A percentile compares a stretch with the other conserved stretches of the same genome.
phyloP scores from a whole-genome alignment of 1,284 basidiomycete genomes.

The Microbotryum scabiosae region DNA sequence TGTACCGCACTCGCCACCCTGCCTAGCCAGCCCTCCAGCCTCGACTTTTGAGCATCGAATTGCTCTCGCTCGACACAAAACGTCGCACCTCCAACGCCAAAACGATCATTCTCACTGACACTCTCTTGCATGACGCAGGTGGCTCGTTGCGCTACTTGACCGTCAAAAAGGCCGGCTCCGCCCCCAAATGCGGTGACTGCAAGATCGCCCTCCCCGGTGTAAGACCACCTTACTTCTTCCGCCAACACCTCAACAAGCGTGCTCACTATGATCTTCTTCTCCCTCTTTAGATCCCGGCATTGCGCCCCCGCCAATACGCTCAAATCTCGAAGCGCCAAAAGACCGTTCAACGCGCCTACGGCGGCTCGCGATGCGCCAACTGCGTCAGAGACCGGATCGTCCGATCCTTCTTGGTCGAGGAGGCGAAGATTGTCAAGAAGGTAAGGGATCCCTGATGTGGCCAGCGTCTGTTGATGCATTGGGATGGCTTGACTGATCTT shows the following conservation, averaged over 20 bases:
- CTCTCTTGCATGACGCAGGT: slow-evolving; percentile 42
- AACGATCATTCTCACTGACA: slow-evolving; percentile 17
- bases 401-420: slow-evolving; percentile 97
- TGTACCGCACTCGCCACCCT: too few relatives aligned
- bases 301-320: slow-evolving; percentile 81
- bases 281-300: slow-evolving; percentile 73
- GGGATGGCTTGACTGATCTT: background rate
- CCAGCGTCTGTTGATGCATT: background rate
- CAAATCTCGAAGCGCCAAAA: slow-evolving; percentile 92
- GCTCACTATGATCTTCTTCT: background rate
- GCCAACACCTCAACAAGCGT: background rate
- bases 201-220: slow-evolving; percentile 84
- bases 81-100: too few relatives aligned
- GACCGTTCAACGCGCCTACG: slow-evolving; percentile 86
- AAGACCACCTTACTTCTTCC: slow-evolving; percentile 42
- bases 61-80: too few relatives aligned
- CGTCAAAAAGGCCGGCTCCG: slow-evolving; percentile 71
- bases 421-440: slow-evolving; percentile 99
- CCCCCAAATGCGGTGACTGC: slow-evolving; percentile 95
- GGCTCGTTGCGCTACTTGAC: slow-evolving; percentile 86
- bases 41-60: too few relatives aligned
- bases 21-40: too few relatives aligned
- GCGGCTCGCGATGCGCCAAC: slow-evolving; percentile 85
- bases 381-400: slow-evolving; percentile 94
- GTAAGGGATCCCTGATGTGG: slow-evolving; percentile 53